Evolutionary conservation across 2,329 filamentous ascomycete species (phyloP).

Genomic region (Colletotrichum sublineola): DNA sequence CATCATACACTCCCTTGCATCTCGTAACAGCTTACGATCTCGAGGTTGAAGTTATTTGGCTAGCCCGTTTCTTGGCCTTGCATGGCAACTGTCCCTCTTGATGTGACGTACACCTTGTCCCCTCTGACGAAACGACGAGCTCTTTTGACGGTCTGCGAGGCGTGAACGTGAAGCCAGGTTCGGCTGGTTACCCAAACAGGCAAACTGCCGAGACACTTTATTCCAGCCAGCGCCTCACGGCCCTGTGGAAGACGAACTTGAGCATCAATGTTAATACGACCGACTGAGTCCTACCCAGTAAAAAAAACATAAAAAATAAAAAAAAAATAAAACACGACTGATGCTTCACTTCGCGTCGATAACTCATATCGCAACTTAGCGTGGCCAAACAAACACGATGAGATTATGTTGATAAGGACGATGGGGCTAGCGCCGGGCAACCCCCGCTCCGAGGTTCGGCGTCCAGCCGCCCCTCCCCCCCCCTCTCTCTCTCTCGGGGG

Average conservation of each 20-base stretch:
- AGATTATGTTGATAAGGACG: neutral
- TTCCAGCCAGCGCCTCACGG: neutral
- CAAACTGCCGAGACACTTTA: neutral
- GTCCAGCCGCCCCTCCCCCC: neutral
- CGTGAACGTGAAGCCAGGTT: neutral
- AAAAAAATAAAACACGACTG: no score
- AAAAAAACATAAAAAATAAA: no score
- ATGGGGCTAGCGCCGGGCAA: neutral
- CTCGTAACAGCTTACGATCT: neutral
- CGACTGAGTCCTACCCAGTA: no score
- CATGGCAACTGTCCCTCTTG: no score
- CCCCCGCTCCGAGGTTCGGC: conserved; percentile 29
- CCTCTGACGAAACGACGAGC: no score
- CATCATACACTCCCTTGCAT: conserved; percentile 22
- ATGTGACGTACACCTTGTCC: no score
- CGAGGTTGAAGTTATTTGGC: neutral
- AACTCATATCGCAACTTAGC: no score
- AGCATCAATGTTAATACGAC: neutral
- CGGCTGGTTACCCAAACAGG: neutral
- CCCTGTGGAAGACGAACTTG: neutral
- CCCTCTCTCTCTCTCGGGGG: neutral
- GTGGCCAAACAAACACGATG: neutral
- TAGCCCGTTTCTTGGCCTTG: neutral
- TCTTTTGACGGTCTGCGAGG: neutral
- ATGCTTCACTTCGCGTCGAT: no score